phyloP scores from a whole-genome alignment of 2,329 filamentous ascomycete genomes.

The Zymoseptoria pseudotritici region DNA sequence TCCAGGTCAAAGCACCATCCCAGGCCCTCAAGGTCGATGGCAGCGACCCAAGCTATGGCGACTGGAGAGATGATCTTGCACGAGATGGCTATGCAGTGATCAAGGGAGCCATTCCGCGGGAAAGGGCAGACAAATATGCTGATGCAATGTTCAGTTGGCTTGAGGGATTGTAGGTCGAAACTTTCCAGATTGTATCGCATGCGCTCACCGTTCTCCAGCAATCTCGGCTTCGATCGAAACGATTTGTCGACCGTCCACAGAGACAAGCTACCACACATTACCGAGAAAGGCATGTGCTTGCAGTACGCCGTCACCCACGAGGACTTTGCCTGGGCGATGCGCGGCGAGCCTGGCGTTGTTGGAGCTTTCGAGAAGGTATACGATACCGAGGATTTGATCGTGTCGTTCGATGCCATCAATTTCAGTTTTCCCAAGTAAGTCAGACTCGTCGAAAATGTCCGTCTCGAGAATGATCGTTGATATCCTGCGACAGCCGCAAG shows the following conservation, averaged over 20 bases:
- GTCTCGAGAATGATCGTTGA: not conserved
- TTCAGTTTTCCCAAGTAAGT: constrained; percentile 33
- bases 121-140: constrained; percentile 33
- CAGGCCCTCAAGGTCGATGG: constrained; percentile 13
- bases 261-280: constrained; percentile 34
- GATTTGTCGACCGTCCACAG: constrained; percentile 30
- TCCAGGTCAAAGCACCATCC: constrained; percentile 3
- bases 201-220: constrained; percentile 18
- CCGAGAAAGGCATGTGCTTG: constrained; percentile 44
- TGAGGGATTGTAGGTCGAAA: constrained; percentile 30
- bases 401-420: constrained; percentile 45
- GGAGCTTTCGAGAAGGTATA: constrained; percentile 42
- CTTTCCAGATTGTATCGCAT: constrained; percentile 10
- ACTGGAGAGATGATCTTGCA: constrained; percentile 31
- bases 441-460: not conserved
- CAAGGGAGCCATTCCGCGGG: constrained; percentile 39
- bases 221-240: constrained; percentile 32
- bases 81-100: constrained; percentile 41
- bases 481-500: constrained; percentile 25
- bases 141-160: constrained; percentile 25
- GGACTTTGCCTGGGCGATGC: constrained; percentile 44
- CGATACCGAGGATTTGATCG: constrained; percentile 40
- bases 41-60: constrained; percentile 21
- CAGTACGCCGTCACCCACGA: constrained; percentile 44
- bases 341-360: constrained; percentile 42